Base-by-base conservation (phyloP, 495 filamentous ascomycete species). In the Clavariopsis aquatica region DNA sequence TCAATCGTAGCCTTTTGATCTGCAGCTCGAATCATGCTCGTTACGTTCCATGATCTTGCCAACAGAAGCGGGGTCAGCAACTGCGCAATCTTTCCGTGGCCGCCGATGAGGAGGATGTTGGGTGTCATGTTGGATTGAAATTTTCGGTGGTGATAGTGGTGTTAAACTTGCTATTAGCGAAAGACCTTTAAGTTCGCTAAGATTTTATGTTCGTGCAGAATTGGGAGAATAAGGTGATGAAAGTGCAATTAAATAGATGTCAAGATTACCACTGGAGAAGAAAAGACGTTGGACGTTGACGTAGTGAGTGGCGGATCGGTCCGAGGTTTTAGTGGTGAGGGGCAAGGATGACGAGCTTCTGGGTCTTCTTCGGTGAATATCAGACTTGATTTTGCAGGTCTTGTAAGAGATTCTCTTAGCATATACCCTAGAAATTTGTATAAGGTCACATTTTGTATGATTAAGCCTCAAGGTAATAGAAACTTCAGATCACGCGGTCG, bases 41-140 rank as follows among this genome's bases (percentile, higher is more conserved):
- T 91, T 24, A 96, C 84, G 63, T 81, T 82, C 85, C 90, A 92
- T 62, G 83, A 83, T 62, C 85, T 83, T 47, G 84, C 81, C 58
- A 92, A 81, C 38, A 93, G 84, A 57, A 90, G 79, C 1, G 85
- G 85, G n/a, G 90, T 94, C 12, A 93, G 79, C n/a, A 88, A 79
- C 41, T 88, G 83, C 60, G 89, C 84, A 51, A 94, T 74, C 74
- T 90, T 91, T 76, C 91, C 91, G 78, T 90, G 89, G 68, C 89
- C 90, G 64, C 91, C 91, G 43, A 95, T 85, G 43, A 94, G 77
- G 52, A 92, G 84, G 57, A 91, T 84, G 69, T 85, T 76, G 76
- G 66, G 54, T 26, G 62, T 10, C 61, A 65, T 61, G 45, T 43
- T 43, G 38, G 13, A 43, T 43, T 43, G 8, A 17, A n/a, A 10